These are phyloP conservation scores for Candida xyloterini DNA, from an alignment of 805 yeast genomes.

Conservation along the genomic window DNA sequence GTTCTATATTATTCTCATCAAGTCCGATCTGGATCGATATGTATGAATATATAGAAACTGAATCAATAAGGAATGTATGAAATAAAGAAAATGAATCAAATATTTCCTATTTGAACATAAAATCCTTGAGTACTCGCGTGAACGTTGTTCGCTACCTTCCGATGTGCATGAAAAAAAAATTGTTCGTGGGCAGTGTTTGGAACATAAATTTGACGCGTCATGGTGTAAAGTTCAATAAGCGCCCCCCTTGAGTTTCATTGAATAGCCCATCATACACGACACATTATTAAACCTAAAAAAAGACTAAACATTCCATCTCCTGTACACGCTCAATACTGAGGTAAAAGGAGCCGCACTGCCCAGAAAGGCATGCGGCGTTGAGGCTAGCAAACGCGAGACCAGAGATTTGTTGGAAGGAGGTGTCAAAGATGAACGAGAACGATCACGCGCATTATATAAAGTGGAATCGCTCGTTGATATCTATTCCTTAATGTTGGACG, in stretches of 20 bases:
- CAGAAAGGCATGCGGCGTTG: slow-evolving; percentile 8
- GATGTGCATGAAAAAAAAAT: background rate
- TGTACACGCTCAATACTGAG: slow-evolving; percentile 2
- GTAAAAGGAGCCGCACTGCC: slow-evolving; percentile 5
- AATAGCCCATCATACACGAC: too few relatives aligned
- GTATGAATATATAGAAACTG: slow-evolving; percentile 1
- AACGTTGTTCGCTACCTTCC: too few relatives aligned
- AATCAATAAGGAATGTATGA: background rate
- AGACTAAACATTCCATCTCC: background rate
- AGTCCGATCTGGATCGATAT: background rate
- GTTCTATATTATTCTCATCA: background rate
- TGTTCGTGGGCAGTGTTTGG: background rate
- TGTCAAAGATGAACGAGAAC: slow-evolving; percentile 5
- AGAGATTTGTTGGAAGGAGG: slow-evolving; percentile 11
- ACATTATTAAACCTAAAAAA: too few relatives aligned
- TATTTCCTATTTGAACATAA: too few relatives aligned
- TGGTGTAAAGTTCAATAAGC: too few relatives aligned
- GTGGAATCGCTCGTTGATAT: background rate
- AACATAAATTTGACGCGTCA: too few relatives aligned
- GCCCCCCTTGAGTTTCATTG: too few relatives aligned
- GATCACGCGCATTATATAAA: slow-evolving; percentile 1
- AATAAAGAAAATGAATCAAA: too few relatives aligned
- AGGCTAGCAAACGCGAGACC: slow-evolving; percentile 3
- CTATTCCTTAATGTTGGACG: slow-evolving; percentile 37
- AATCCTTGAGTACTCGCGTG: too few relatives aligned